Evolutionary conservation across 768 basidiomycete genomes (phyloP).

Genomic region (Rhodotorula kratochvilovae): DNA sequence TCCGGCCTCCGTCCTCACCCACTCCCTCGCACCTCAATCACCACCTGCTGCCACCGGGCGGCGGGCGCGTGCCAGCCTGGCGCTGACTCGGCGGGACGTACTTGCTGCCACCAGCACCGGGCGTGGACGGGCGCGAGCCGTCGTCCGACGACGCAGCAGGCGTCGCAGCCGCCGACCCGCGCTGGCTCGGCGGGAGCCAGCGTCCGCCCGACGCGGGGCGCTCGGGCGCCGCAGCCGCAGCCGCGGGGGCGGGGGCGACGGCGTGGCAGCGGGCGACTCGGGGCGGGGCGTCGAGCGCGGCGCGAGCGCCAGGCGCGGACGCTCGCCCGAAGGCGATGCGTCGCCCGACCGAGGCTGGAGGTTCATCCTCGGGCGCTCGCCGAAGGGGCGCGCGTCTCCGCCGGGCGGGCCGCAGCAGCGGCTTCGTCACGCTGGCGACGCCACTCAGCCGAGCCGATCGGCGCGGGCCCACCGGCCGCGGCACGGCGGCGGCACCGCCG

Average conservation of each 20-base stretch:
- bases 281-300: conserved; percentile 9
- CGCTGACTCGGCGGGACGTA: background rate
- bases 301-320: conserved; percentile 24
- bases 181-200: background rate
- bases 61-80: too few relatives aligned
- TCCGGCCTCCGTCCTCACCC: too few relatives aligned
- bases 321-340: conserved; percentile 15
- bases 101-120: background rate
- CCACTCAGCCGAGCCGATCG: conserved; percentile 29
- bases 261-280: conserved; percentile 18
- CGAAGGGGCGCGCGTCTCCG: background rate
- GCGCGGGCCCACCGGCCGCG: conserved; percentile 8
- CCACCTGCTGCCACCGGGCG: background rate
- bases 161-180: background rate
- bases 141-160: background rate
- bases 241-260: conserved; percentile 3
- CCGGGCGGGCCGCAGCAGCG: background rate
- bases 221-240: background rate
- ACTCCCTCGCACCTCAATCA: background rate
- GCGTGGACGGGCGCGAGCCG: background rate
- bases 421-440: conserved; percentile 14
- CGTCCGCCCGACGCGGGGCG: conserved; percentile 1
- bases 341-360: conserved; percentile 17
- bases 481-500: background rate
- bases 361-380: conserved; percentile 32